Evolutionary conservation across 2,329 filamentous ascomycete genomes (phyloP).

Genomic region (Passalora sequoiae): DNA sequence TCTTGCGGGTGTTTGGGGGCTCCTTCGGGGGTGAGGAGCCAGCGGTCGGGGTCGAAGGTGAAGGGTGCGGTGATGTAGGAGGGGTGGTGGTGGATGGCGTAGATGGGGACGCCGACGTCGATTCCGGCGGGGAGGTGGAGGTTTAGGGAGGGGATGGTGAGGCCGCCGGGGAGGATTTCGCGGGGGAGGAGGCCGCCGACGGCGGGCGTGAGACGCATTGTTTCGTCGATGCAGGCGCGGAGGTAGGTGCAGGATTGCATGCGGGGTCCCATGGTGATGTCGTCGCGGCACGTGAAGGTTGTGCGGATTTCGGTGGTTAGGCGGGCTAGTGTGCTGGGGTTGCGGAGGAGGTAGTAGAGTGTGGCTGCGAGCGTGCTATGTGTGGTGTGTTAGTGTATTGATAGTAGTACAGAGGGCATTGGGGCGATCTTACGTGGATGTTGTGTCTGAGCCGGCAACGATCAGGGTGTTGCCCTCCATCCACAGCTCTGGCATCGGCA

Average conservation of each 20-base stretch:
- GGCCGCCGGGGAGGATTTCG: slow-evolving; percentile 31
- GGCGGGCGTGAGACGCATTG: slow-evolving; percentile 44
- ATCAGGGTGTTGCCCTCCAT: slow-evolving; percentile 48
- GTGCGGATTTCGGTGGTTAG: slow-evolving; percentile 33
- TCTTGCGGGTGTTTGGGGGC: slow-evolving; percentile 14
- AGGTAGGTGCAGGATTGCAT: slow-evolving; percentile 40
- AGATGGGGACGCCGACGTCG: slow-evolving; percentile 33
- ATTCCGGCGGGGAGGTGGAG: slow-evolving; percentile 35
- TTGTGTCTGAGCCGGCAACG: slow-evolving; percentile 44
- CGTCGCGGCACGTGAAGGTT: slow-evolving; percentile 32
- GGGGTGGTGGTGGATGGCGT: slow-evolving; percentile 35
- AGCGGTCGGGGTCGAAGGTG: slow-evolving; percentile 28
- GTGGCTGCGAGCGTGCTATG: slow-evolving; percentile 28
- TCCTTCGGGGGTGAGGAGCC: no score
- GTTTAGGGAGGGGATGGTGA: slow-evolving; percentile 31
- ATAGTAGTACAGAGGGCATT: slow-evolving; percentile 11
- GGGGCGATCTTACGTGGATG: slow-evolving; percentile 37
- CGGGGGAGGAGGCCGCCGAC: slow-evolving; percentile 35
- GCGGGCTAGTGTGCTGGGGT: slow-evolving; percentile 32
- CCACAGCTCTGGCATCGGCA: slow-evolving; percentile 41
- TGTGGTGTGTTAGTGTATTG: neutral
- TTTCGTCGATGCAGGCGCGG: slow-evolving; percentile 45
- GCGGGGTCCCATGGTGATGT: slow-evolving; percentile 29
- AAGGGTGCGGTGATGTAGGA: slow-evolving; percentile 29
- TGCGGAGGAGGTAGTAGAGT: slow-evolving; percentile 44